Conservation (phyloP, 495 filamentous ascomycete genomes). For the Penicillium cosmopolitanum region DNA sequence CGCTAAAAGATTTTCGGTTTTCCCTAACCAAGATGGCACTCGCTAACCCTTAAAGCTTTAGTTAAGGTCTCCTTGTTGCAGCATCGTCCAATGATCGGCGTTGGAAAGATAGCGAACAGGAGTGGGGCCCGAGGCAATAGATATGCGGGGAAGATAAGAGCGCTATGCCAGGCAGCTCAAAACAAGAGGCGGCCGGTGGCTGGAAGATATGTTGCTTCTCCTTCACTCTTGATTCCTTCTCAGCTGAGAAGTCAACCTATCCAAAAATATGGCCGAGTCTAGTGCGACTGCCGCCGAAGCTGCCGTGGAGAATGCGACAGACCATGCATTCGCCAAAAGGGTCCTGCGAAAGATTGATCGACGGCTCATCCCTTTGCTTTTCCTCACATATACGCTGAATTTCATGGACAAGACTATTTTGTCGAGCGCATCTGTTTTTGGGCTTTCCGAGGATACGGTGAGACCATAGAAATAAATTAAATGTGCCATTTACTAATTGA, state of each 20-base stretch:
- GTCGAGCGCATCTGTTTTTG: conserved; percentile 57
- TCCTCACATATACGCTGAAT: conserved; percentile 43
- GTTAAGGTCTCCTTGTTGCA: neutral
- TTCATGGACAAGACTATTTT: conserved; percentile 60
- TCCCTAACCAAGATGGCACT: no score
- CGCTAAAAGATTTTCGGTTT: neutral
- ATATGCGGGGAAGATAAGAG: conserved; percentile 6
- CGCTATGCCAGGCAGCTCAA: neutral
- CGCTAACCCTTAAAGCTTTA: neutral
- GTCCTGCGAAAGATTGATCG: conserved; percentile 53
- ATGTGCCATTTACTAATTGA: conserved; percentile 3
- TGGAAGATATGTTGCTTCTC: neutral
- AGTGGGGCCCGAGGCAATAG: neutral
- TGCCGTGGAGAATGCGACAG: conserved; percentile 13
- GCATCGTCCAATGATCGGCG: neutral
- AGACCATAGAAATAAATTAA: neutral
- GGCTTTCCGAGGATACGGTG: conserved; percentile 46
- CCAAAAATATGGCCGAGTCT: conserved; percentile 12
- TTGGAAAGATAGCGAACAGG: conserved; percentile 1
- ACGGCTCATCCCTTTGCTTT: conserved; percentile 48
- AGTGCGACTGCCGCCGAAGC: conserved; percentile 3
- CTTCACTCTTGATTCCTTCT: neutral
- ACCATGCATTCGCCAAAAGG: conserved; percentile 18
- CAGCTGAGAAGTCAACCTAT: neutral
- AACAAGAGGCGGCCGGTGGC: neutral